Evolutionary conservation across 2,329 filamentous ascomycete genomes (phyloP).

Genomic region (Fusarium nygamai): DNA sequence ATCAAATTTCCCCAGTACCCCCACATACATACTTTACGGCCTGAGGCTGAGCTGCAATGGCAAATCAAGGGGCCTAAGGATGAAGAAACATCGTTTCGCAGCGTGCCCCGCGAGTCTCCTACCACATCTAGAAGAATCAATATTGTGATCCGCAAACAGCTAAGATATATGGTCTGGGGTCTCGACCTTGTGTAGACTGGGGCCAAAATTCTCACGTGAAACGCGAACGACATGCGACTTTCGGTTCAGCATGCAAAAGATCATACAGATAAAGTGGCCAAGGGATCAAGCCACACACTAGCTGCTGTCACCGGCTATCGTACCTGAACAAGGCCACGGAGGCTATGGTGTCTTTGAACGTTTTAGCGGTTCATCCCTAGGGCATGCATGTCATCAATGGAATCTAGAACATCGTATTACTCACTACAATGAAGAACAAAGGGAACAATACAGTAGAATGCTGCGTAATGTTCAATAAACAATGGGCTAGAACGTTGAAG

Average conservation of each 20-base stretch:
- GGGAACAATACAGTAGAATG: not conserved
- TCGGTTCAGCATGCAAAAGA: conserved; percentile 1
- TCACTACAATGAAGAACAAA: not conserved
- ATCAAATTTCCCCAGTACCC: conserved; percentile 20
- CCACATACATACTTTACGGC: conserved; percentile 10
- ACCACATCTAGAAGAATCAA: not conserved
- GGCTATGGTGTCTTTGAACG: not conserved
- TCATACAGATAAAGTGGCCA: not conserved
- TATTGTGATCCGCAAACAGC: conserved; percentile 11
- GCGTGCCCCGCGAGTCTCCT: not conserved
- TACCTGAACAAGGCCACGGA: not conserved
- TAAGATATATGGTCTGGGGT: not conserved
- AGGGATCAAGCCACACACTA: not conserved
- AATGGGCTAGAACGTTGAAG: not conserved
- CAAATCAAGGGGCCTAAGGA: conserved; percentile 9
- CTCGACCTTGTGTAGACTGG: not conserved
- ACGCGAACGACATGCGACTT: not conserved
- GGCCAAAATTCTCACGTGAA: not conserved
- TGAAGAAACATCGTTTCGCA: not conserved
- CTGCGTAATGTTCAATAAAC: not conserved
- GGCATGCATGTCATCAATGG: not conserved
- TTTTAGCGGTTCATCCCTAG: not conserved
- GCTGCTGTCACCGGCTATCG: not conserved
- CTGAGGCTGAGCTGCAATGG: not conserved
- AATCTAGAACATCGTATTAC: not conserved